Evolutionary conservation across 805 yeast species (phyloP).

Genomic region (Candida oleophila): DNA sequence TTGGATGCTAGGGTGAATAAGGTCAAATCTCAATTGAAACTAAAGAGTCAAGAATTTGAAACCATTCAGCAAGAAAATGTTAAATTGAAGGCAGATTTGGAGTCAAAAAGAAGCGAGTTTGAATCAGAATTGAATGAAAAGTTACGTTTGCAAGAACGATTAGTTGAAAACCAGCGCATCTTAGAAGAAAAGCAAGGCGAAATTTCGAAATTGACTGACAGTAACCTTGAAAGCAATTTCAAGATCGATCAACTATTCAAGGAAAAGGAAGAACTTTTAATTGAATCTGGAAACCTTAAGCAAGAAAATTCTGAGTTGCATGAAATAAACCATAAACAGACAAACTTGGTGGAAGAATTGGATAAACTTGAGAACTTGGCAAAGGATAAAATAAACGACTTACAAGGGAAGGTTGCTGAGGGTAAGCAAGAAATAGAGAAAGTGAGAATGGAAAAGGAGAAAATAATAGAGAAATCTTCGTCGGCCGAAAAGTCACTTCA

Average conservation of each 20-base stretch:
- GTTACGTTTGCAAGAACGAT: constrained; percentile 4
- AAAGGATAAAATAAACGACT: constrained; percentile 17
- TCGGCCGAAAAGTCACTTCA: neutral
- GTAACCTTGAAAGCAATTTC: constrained; percentile 11
- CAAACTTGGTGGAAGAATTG: constrained; percentile 21
- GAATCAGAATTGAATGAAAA: constrained; percentile 2
- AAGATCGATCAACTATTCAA: constrained; percentile 16
- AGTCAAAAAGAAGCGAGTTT: constrained; percentile 3
- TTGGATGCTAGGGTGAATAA: constrained; percentile 9
- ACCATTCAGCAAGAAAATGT: neutral
- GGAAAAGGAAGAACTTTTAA: constrained; percentile 18
- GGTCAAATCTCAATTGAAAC: constrained; percentile 6
- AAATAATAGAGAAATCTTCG: neutral
- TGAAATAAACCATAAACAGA: constrained; percentile 19
- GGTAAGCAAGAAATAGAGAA: constrained; percentile 8
- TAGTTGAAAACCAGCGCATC: constrained; percentile 7
- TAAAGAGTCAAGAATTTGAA: constrained; percentile 3
- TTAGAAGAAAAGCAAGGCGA: constrained; percentile 8
- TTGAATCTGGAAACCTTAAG: constrained; percentile 5
- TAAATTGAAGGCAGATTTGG: constrained; percentile 4
- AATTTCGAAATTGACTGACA: constrained; percentile 8
- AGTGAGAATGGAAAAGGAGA: constrained; percentile 14
- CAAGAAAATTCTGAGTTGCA: constrained; percentile 12
- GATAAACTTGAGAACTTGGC: constrained; percentile 23
- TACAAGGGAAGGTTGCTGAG: constrained; percentile 13